Evolutionary conservation across 805 yeast species (phyloP), one percentile per base, ranked within the genome.

Genomic region (Lipomyces yamadae): DNA sequence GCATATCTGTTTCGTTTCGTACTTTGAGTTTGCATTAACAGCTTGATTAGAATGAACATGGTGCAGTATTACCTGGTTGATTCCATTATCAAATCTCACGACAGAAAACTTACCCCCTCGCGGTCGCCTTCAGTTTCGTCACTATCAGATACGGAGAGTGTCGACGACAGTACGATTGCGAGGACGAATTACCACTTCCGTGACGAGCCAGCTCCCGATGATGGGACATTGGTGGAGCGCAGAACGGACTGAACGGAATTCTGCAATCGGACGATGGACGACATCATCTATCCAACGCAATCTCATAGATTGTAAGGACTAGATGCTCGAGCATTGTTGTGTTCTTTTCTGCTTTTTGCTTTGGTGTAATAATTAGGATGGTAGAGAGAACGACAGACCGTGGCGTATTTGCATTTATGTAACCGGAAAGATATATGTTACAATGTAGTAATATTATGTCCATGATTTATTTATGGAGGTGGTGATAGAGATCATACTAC

Each of bases 31-130:
- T 24, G 15, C 5, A 18, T 37, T 18, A 53, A 15, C 34, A 15
- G 37, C 57, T 54, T 29, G 13, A 57, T 18, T 50, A 70, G 73
- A 32, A 81, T 81, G 83, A 81, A 81, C 70, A 76, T 81, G 37
- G 59, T 81, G 3, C 90, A 86, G 78, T 81, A 86, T 71, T 78
- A 85, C 35, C 79, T 86, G 67, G 83, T 86, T 48, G 90, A 86
- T 73, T 83, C 85, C 68, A 84, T 86, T 69, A 86, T 86, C 70
- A 85, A 85, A 73, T 82, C 85, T 65, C 85, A 78, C 66, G 74
- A 73, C n/a, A 60, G 64, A 35, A 34, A 60, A 56, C 34, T n/a
- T 30, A n/a, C 33, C 57, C 15, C 48, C 24, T 15, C 52, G 18
- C 53, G 45, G 32, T 11, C 33, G 24, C 35, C 39, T 11, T 39